Evolutionary conservation across 2,329 filamentous ascomycete species (phyloP), one percentile per base, ranked within the genome.

Genomic region (Aureobasidium sp.): DNA sequence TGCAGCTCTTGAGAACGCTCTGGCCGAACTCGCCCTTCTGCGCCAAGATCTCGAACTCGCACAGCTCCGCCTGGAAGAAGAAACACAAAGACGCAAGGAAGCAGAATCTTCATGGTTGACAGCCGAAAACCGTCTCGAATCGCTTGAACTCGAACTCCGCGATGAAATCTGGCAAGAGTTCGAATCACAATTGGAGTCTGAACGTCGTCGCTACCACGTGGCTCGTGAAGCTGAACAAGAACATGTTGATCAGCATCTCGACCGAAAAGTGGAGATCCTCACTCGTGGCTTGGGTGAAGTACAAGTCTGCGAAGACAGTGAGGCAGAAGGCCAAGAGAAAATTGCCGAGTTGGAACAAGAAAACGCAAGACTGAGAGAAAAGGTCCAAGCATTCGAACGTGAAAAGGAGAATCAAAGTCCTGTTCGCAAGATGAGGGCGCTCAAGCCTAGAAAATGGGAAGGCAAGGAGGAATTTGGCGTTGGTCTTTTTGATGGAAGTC

Each of bases 91-190:
- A 0, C 83, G 92, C 2, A 77, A 84, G 53, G 84, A 89, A 39
- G 85, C 88, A 3, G 92, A 97, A 71, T 82, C 87, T 1, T 87
- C 87, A 66, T 83, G 93, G 65, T 79, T 86, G 41, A 85, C 85
- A 3, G 86, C 82, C 1, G 82, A 86, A 70, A 79, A 81, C 59
- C 79, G 78, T 67, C 81, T 89, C 75, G 84, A 90, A 47, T 85
- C 90, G 75, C 82, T 96, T 13, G 94, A 99, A 72, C 86, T 89
- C 68, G 87, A 88, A 6, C 84, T 97, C 34, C 87, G 94, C 26
- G 93, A 97, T 70, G 93, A 97, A 67, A 93, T 92, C 68, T 92
- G 87, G 67, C 81, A 78, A 2, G 94, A 97, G 70, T 95, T 96
- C 78, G 94, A 99, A 70, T 79, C 83, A 63, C 84, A 85, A 12